Conservation (phyloP, 495 filamentous ascomycete species). For the Penicillium lagena region DNA sequence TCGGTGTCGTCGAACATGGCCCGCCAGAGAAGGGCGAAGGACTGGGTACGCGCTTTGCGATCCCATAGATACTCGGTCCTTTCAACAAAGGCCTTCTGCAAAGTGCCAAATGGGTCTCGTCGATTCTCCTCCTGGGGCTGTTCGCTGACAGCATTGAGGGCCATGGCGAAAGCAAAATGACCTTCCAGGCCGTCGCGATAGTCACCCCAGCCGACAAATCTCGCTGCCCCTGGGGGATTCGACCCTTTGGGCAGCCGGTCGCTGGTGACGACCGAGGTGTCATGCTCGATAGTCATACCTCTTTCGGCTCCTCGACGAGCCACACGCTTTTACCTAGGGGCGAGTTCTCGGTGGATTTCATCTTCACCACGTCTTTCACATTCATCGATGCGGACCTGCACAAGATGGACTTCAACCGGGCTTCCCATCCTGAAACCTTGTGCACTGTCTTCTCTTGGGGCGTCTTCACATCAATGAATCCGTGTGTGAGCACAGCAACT, state of each 20-base stretch:
- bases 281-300: conserved; percentile 11
- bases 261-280: conserved; percentile 8
- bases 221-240: conserved; percentile 6
- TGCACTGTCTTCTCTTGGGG: background rate
- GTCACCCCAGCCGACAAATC: conserved; percentile 8
- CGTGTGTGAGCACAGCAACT: conserved; percentile 10
- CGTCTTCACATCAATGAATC: conserved; percentile 7
- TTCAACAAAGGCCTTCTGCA: conserved; percentile 10
- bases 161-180: conserved; percentile 7
- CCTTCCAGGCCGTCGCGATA: conserved; percentile 9
- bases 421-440: background rate
- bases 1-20: conserved; percentile 9
- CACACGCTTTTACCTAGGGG: conserved; percentile 11
- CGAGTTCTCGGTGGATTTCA: conserved; percentile 1
- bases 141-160: conserved; percentile 1
- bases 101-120: conserved; percentile 3
- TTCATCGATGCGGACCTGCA: conserved; percentile 3
- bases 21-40: conserved; percentile 7
- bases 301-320: conserved; percentile 4
- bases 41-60: conserved; percentile 7
- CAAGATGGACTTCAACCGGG: conserved; percentile 3
- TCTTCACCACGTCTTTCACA: conserved; percentile 1
- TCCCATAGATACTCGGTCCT: conserved; percentile 13
- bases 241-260: conserved; percentile 4
- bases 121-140: background rate